A percentile compares a stretch with the other conserved stretches of the same genome.
Evolutionary conservation across 2,329 filamentous ascomycete genomes (phyloP).

Genomic region (Sclerotinia spermophila): DNA sequence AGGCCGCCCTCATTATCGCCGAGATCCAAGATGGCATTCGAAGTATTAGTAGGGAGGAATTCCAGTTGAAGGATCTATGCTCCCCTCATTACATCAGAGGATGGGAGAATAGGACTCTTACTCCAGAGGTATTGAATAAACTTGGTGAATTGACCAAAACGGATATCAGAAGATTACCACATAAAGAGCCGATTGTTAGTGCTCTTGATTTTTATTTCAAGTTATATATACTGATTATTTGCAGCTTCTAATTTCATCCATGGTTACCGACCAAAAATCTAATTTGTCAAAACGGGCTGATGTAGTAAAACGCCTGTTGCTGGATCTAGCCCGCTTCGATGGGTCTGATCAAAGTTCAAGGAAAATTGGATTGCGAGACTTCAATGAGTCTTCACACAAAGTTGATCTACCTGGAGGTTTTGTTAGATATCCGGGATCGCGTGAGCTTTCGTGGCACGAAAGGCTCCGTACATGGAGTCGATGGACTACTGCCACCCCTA

Average conservation of each 20-base stretch:
- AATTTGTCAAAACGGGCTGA: slow-evolving; percentile 24
- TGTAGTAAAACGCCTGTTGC: slow-evolving; percentile 29
- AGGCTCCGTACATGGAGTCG: slow-evolving; percentile 33
- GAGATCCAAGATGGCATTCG: slow-evolving; percentile 27
- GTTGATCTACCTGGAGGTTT: slow-evolving; percentile 22
- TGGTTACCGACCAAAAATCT: slow-evolving; percentile 19
- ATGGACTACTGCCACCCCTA: slow-evolving; percentile 30
- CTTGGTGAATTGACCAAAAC: slow-evolving; percentile 33
- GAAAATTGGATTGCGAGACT: slow-evolving; percentile 23
- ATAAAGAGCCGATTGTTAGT: slow-evolving; percentile 5
- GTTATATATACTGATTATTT: slow-evolving; percentile 13
- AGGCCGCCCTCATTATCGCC: slow-evolving; percentile 27
- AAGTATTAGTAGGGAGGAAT: slow-evolving; percentile 22
- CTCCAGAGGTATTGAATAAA: slow-evolving; percentile 23
- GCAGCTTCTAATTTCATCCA: slow-evolving; percentile 22
- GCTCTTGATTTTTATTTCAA: slow-evolving; percentile 18
- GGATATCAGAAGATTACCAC: slow-evolving; percentile 24
- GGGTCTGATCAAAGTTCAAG: slow-evolving; percentile 20
- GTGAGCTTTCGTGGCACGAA: slow-evolving; percentile 33
- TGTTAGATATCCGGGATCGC: slow-evolving; percentile 22
- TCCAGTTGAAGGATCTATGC: slow-evolving; percentile 26
- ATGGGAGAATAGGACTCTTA: slow-evolving; percentile 21
- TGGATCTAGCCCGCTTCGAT: slow-evolving; percentile 25
- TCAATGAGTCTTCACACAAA: not conserved
- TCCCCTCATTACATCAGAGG: slow-evolving; percentile 14